Percentiles rank a stretch among this genome's conserved stretches.
Evolutionary conservation across 169 alveolate genomes (phyloP).

Genomic region (Plasmodium berghei): DNA sequence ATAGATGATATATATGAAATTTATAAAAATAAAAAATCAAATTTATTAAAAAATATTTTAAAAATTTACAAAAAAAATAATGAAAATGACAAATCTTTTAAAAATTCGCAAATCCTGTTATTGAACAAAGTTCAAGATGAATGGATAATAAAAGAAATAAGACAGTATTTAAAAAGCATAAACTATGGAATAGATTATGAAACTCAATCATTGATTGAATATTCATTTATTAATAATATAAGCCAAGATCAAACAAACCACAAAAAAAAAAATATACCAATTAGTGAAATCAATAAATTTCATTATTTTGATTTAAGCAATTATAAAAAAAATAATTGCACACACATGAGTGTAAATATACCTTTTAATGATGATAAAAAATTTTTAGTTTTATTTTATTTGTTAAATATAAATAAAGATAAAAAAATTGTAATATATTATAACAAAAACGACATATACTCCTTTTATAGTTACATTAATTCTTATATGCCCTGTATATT

Average conservation of each 20-base stretch:
- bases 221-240: neutral
- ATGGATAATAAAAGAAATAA: conserved; percentile 42
- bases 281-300: neutral
- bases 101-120: conserved; percentile 19
- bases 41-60: conserved; percentile 32
- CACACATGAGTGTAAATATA: conserved; percentile 43
- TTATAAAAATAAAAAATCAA: conserved; percentile 27
- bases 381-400: conserved; percentile 43
- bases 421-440: conserved; percentile 63
- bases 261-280: neutral
- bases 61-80: conserved; percentile 42
- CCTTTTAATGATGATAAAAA: conserved; percentile 73
- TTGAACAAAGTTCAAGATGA: conserved; percentile 40
- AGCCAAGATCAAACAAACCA: neutral
- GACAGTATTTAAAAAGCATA: conserved; percentile 28
- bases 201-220: neutral
- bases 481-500: conserved; percentile 67
- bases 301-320: conserved; percentile 17
- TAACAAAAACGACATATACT: conserved; percentile 49
- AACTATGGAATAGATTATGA: conserved; percentile 24
- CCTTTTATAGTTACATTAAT: conserved; percentile 46
- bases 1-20: conserved; percentile 68
- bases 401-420: conserved; percentile 24
- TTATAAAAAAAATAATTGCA: conserved; percentile 20
- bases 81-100: neutral